A percentile compares a stretch with the other conserved stretches of the same genome.
phyloP scores from a whole-genome alignment of 2,329 filamentous ascomycete species.

The Alternaria gaisen region DNA sequence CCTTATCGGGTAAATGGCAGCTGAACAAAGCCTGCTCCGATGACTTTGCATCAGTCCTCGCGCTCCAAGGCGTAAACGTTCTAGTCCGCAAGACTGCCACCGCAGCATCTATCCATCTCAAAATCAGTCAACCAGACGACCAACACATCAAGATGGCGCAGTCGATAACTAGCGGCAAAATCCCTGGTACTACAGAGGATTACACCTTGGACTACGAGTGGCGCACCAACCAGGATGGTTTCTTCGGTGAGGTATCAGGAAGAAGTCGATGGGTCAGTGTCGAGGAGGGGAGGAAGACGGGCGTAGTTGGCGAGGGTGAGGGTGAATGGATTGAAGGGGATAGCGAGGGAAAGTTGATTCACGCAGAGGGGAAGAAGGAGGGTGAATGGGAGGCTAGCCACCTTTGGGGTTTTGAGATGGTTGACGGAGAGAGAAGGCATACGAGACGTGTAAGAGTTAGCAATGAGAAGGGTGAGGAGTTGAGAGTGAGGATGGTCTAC shows the following conservation, averaged over 20 bases:
- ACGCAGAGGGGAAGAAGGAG: conserved; percentile 20
- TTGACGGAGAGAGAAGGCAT: conserved; percentile 19
- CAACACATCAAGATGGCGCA: conserved; percentile 22
- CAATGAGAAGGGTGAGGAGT: conserved; percentile 17
- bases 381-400: conserved; percentile 24
- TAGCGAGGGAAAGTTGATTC: conserved; percentile 17
- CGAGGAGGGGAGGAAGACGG: conserved; percentile 13
- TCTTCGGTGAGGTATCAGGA: conserved; percentile 22
- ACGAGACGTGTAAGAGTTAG: conserved; percentile 19
- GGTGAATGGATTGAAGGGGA: conserved; percentile 22
- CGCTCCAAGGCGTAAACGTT: conserved; percentile 21
- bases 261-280: conserved; percentile 23
- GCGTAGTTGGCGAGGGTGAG: conserved; percentile 4
- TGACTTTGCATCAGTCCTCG: conserved; percentile 24
- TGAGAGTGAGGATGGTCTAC: conserved; percentile 21
- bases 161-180: conserved; percentile 21
- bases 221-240: conserved; percentile 23
- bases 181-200: conserved; percentile 22
- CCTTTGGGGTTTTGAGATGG: conserved; percentile 25
- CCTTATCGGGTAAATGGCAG: conserved; percentile 19
- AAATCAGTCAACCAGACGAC: conserved; percentile 19
- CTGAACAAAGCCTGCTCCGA: conserved; percentile 25
- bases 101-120: conserved; percentile 23
- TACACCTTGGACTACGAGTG: conserved; percentile 23
- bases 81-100: conserved; percentile 22